Evolutionary conservation across 129 eudicot genomes (phyloP).

Genomic region (Silybum marianum): DNA sequence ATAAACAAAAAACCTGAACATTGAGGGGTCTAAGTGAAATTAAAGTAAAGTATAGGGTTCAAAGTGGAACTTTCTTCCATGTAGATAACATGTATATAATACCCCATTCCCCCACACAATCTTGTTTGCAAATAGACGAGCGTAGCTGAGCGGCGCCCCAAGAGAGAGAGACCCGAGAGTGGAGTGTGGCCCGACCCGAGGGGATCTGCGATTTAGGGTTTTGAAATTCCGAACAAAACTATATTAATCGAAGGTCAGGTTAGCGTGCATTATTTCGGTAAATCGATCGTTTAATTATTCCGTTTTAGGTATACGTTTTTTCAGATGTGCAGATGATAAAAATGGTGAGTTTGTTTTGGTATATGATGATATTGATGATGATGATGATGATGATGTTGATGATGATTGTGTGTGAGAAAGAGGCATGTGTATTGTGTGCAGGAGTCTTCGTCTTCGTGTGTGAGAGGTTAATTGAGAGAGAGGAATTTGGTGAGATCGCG

Average conservation of each 20-base stretch:
- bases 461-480: slow-evolving; percentile 54
- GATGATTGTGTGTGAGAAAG: slow-evolving; percentile 79
- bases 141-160: slow-evolving; percentile 43
- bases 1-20: background rate
- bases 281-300: slow-evolving; percentile 34
- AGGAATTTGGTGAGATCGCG: slow-evolving; percentile 58
- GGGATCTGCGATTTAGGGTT: slow-evolving; percentile 38
- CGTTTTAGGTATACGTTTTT: slow-evolving; percentile 29
- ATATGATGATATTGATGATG: slow-evolving; percentile 41
- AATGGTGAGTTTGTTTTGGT: slow-evolving; percentile 60
- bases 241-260: slow-evolving; percentile 41
- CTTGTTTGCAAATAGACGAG: slow-evolving; percentile 23
- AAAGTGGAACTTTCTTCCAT: background rate
- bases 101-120: background rate
- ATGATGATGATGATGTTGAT: slow-evolving; percentile 47
- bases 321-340: slow-evolving; percentile 19
- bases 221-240: slow-evolving; percentile 27
- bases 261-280: slow-evolving; percentile 34
- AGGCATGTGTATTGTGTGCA: slow-evolving; percentile 91
- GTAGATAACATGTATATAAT: background rate
- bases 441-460: slow-evolving; percentile 64
- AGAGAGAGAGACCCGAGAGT: slow-evolving; percentile 35
- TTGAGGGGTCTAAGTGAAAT: background rate
- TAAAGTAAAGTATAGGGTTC: background rate
- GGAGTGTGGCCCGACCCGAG: slow-evolving; percentile 46